Evolutionary conservation across 164 flowering plant genomes (phyloP).

Genomic region (Cinnamomum chago): DNA sequence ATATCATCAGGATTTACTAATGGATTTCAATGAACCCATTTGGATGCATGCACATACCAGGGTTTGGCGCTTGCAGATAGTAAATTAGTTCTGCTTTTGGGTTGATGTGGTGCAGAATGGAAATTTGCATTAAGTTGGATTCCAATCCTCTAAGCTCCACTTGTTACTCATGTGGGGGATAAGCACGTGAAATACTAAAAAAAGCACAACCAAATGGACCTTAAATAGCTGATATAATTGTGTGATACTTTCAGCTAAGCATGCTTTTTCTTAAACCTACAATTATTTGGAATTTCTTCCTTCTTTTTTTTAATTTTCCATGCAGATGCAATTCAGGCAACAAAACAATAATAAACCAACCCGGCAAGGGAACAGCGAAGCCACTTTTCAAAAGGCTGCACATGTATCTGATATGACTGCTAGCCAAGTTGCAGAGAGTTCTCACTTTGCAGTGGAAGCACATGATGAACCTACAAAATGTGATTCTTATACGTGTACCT

Average conservation of each 20-base stretch:
- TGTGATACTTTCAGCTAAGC: background rate
- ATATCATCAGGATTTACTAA: background rate
- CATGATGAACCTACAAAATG: constrained; percentile 15
- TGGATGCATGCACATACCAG: background rate
- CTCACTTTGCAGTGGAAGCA: constrained; percentile 14
- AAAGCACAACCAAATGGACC: background rate
- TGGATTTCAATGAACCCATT: background rate
- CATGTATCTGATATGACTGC: constrained; percentile 14
- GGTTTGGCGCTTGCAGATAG: background rate
- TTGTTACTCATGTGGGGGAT: too few species aligned
- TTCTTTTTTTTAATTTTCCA: background rate
- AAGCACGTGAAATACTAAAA: background rate
- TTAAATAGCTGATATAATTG: background rate
- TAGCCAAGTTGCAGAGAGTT: constrained; percentile 13
- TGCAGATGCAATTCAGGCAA: constrained; percentile 79
- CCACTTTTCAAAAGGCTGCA: constrained; percentile 9
- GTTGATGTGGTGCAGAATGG: background rate
- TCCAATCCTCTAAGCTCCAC: background rate
- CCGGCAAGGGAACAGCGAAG: constrained; percentile 13
- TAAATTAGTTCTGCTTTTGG: background rate
- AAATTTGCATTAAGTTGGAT: background rate
- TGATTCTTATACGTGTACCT: constrained; percentile 44
- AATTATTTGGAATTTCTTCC: background rate
- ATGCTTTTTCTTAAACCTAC: too few species aligned
- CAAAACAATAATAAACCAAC: constrained; percentile 23